Evolutionary conservation across 1,284 basidiomycete species (phyloP), one percentile per base, ranked within the genome.

Genomic region (Ceratobasidium sp.): DNA sequence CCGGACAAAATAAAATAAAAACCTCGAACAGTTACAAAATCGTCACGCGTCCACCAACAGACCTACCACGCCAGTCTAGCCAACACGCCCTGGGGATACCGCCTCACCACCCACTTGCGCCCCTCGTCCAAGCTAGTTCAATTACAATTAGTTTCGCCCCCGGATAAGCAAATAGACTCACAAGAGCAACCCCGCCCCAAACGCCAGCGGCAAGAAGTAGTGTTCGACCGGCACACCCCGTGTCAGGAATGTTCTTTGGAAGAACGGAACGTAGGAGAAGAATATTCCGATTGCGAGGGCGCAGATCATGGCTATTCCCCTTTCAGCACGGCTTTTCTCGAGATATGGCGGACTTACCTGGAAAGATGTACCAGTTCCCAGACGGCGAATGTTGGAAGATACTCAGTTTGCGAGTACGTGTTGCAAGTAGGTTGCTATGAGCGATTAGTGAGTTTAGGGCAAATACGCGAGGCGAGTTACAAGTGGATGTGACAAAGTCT

Each of bases 191-290:
- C 72, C 77, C 43, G 78, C 50, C 3, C 75, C 81, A 52, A 80
- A 80, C 0, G 80, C 76, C 32, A 85, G 75, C 0, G 83, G 83
- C 10, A 85, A 73, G 75, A 84, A 82, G 74, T 81, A 82, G 75
- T 81, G 77, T 72, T 86, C 82, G 40, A 81, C 83, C 0, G 80
- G 79, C 31, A 87, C 82, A 12, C 80, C 80, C 45, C 84, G 78
- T 0, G 85, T 87, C 68, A 82, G 76, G 79, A 88, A 87, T 8
- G 83, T 77, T 20, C 78, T 77, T 75, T 88, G 86, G 80, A 86
- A 84, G 78, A 82, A 82, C 2, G 82, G 82, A 20, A 84, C 76
- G 70, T 86, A 86, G 49, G 77, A 80, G 80, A 87, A 86, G 80
- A 87, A 86, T 74, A 82, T 79, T 3, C 79, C 81, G 69, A 86